Evolutionary conservation across 1,284 basidiomycete species (phyloP).

Genomic region (Calocybe gambosa): DNA sequence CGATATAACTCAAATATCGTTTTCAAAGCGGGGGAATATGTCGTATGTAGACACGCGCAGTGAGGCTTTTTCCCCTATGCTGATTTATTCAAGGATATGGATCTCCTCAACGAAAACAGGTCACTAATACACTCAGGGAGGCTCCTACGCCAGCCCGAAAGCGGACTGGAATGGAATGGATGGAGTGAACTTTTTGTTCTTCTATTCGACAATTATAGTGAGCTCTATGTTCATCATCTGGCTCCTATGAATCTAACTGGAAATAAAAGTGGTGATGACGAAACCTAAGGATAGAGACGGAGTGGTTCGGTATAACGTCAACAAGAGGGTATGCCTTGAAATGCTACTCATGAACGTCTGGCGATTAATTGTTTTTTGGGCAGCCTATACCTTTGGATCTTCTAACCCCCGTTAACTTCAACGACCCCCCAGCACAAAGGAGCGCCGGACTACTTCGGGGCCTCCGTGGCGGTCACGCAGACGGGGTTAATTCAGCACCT

Average conservation of each 20-base stretch:
- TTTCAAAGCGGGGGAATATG: slow-evolving; percentile 73
- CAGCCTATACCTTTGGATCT: slow-evolving; percentile 90
- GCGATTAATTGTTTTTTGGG: slow-evolving; percentile 10
- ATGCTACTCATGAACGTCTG: not conserved
- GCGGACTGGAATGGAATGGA: slow-evolving; percentile 70
- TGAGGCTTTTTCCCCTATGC: not conserved
- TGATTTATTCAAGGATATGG: slow-evolving; percentile 63
- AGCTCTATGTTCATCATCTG: slow-evolving; percentile 23
- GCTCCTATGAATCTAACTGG: not conserved
- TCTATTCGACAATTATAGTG: slow-evolving; percentile 91
- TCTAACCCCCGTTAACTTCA: slow-evolving; percentile 76
- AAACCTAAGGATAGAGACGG: slow-evolving; percentile 74
- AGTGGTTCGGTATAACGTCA: slow-evolving; percentile 71
- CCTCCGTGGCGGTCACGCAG: slow-evolving; percentile 38
- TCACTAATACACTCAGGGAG: slow-evolving; percentile 81
- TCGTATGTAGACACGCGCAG: slow-evolving; percentile 44
- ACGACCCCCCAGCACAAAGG: slow-evolving; percentile 65
- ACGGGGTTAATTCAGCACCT: slow-evolving; percentile 21
- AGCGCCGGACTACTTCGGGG: slow-evolving; percentile 58
- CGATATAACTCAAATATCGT: slow-evolving; percentile 73
- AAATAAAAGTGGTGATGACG: slow-evolving; percentile 73
- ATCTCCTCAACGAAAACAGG: slow-evolving; percentile 76
- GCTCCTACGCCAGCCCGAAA: slow-evolving; percentile 82
- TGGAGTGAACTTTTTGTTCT: slow-evolving; percentile 87
- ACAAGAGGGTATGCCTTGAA: slow-evolving; percentile 57